Base-by-base conservation (phyloP, 1,284 basidiomycete genomes). In the Ustanciosporium gigantosporum region DNA sequence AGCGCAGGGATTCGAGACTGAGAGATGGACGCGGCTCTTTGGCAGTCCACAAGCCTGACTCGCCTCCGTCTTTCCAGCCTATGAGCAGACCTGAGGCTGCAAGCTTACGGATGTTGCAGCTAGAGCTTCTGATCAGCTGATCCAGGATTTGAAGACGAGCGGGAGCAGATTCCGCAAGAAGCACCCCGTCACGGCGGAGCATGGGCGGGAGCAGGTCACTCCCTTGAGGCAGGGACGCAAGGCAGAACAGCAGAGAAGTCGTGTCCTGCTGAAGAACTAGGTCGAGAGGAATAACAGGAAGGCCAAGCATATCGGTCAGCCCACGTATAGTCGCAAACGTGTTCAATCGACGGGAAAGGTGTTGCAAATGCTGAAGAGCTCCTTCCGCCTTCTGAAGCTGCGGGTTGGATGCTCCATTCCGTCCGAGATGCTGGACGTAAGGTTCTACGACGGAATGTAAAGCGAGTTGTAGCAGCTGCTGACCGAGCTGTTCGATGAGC, bases 381-480 rank as follows among this genome's bases (percentile, higher is more conserved):
- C 15, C n/a, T n/a, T n/a, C n/a, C n/a, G n/a, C n/a, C n/a, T n/a
- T n/a, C n/a, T n/a, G n/a, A n/a, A n/a, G n/a, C n/a, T n/a, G n/a
- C n/a, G n/a, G n/a, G n/a, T n/a, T n/a, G n/a, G n/a, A n/a, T n/a
- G n/a, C n/a, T n/a, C n/a, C n/a, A n/a, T n/a, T n/a, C n/a, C n/a
- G 37, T 11, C 47, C 19, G 32, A 52, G 29, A 15, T 11, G 34
- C n/a, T n/a, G 9, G 5, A 57, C 36, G 14, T 31, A 34, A 0
- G 60, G 53, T 8, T 25, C 13, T 8, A 37, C 46, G 16, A 58
- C 37, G 4, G 53, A 49, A 9, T 57, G 60, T 1, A 52, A 36
- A 1, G 49, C 53, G 2, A 58, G 42, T 39, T 53, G 46, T 4
- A 64, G 25, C 3, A 64, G 46, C 29, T 57, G 55, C 21, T 53